Conservation (phyloP, 345 rosid species). For the Linum tenue region DNA sequence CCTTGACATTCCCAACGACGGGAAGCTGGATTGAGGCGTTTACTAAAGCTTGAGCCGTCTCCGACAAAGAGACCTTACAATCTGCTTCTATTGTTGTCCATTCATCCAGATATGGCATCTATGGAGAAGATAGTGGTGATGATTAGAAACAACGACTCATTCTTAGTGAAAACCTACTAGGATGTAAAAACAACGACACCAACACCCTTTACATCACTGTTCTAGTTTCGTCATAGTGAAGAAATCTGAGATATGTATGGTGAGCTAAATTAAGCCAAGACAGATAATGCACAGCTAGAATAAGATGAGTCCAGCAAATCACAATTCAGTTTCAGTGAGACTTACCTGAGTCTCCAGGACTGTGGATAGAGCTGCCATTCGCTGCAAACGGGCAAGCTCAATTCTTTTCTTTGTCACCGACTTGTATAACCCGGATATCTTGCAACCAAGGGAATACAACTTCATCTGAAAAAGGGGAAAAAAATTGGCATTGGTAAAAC, state of each 20-base stretch:
- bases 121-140: slow-evolving; percentile 2
- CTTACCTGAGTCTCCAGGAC: slow-evolving; percentile 72
- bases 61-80: slow-evolving; percentile 43
- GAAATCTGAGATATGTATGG: no score
- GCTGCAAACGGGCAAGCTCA: slow-evolving; percentile 38
- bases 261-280: no score
- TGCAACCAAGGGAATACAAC: slow-evolving; percentile 47
- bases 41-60: slow-evolving; percentile 47
- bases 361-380: slow-evolving; percentile 33
- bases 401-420: slow-evolving; percentile 54
- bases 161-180: neutral
- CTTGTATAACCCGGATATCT: slow-evolving; percentile 45
- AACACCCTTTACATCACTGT: no score
- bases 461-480: slow-evolving; percentile 43
- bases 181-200: neutral
- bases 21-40: slow-evolving; percentile 59
- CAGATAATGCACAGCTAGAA: neutral
- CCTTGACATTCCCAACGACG: slow-evolving; percentile 44
- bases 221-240: no score
- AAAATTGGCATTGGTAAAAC: neutral
- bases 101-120: slow-evolving; percentile 71
- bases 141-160: slow-evolving; percentile 3
- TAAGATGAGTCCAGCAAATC: neutral
- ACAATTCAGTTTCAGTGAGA: neutral
- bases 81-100: slow-evolving; percentile 53